These are phyloP conservation scores for Nothophaeocryptopus gaeumannii DNA, from an alignment of 2,329 filamentous ascomycete genomes.

Conservation along the genomic window DNA sequence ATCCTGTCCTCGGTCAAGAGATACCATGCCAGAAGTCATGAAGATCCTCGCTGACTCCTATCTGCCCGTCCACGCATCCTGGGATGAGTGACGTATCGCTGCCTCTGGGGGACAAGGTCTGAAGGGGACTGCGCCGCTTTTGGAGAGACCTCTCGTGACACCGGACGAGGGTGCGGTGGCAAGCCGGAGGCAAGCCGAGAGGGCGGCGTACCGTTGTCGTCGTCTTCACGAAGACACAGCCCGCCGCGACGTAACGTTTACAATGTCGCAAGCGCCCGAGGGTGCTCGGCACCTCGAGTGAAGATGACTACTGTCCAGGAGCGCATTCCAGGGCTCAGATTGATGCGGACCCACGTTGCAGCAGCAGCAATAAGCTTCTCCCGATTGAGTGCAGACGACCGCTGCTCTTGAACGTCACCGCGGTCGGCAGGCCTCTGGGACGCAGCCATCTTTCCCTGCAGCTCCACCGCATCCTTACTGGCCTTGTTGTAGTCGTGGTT, in stretches of 20 bases:
- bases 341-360: not conserved
- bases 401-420: no score
- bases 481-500: no score
- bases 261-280: not conserved
- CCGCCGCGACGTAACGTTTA: not conserved
- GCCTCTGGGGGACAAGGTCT: not conserved
- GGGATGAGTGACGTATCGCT: conserved; percentile 1
- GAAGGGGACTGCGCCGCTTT: conserved; percentile 1
- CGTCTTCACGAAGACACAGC: not conserved
- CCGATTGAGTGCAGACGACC: no score
- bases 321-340: not conserved
- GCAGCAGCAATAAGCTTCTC: no score
- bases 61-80: conserved; percentile 3
- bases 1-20: not conserved
- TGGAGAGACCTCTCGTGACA: not conserved
- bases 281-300: not conserved
- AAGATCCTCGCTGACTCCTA: conserved; percentile 7
- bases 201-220: not conserved
- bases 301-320: not conserved
- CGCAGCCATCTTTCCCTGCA: no score
- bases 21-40: conserved; percentile 1
- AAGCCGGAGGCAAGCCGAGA: not conserved
- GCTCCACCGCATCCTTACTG: no score
- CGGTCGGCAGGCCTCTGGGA: no score
- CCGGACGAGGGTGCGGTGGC: not conserved